Conservation (phyloP, 139 green algal genomes). For the Tetraselmis striata region DNA sequence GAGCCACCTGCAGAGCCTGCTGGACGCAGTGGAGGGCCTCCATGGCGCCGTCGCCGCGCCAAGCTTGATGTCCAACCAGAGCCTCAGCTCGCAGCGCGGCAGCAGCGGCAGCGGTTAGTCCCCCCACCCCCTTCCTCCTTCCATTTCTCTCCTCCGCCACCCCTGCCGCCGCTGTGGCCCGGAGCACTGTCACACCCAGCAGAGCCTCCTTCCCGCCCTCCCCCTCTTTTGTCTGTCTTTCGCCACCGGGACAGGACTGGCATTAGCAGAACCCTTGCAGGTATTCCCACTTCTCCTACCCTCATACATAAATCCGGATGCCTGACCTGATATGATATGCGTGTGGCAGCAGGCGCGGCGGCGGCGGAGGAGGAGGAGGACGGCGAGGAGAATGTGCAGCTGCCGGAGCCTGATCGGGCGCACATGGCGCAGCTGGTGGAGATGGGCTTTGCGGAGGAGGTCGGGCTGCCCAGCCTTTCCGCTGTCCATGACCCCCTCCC, state of each 20-base stretch:
- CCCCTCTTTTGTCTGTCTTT: not conserved
- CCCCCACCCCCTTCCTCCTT: no score
- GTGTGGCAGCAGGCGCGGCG: not conserved
- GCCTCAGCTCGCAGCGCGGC: not conserved
- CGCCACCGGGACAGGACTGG: not conserved
- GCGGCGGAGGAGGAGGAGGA: not conserved
- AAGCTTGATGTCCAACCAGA: no score
- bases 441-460: slow-evolving; percentile 6
- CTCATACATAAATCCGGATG: no score
- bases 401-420: not conserved
- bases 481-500: no score
- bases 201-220: no score
- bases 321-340: not conserved
- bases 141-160: no score
- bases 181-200: not conserved
- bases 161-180: no score
- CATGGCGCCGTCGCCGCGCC: no score
- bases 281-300: no score
- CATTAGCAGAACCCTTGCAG: not conserved
- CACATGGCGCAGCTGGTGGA: slow-evolving; percentile 1
- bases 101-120: not conserved
- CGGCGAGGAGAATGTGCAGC: not conserved
- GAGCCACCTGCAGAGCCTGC: not conserved
- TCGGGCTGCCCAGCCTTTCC: no score
- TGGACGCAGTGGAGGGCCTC: not conserved